Conservation (phyloP, 805 yeast genomes). For the Wickerhamomyces strasburgensis region DNA sequence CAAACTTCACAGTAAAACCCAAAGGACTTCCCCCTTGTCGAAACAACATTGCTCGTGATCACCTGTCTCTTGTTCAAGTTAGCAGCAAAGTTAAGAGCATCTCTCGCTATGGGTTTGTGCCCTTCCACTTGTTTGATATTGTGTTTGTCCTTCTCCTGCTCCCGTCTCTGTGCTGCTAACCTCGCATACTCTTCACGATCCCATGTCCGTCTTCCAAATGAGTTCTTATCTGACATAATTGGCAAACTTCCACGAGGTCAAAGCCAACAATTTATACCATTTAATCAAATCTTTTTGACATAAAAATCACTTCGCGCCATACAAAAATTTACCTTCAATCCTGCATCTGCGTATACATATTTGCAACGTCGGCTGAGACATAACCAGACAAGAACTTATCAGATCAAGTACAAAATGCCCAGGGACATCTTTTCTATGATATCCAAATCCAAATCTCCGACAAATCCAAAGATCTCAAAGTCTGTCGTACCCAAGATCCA, state of each 20-base stretch:
- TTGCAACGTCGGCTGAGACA: too few relatives aligned
- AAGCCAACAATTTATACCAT: neutral
- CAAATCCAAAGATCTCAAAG: neutral
- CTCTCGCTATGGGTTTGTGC: slow-evolving; percentile 12
- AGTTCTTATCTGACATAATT: slow-evolving; percentile 8
- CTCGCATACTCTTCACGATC: slow-evolving; percentile 58
- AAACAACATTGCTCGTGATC: slow-evolving; percentile 26
- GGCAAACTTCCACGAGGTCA: neutral
- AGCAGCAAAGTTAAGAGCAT: slow-evolving; percentile 20
- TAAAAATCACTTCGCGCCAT: neutral
- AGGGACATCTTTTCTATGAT: slow-evolving; percentile 14
- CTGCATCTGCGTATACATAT: too few relatives aligned
- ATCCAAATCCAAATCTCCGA: slow-evolving; percentile 7
- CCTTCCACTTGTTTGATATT: slow-evolving; percentile 10
- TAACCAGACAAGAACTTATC: too few relatives aligned
- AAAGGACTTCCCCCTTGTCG: slow-evolving; percentile 52
- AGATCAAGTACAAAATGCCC: slow-evolving; percentile 5
- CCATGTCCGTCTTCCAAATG: slow-evolving; percentile 68
- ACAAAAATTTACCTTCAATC: neutral
- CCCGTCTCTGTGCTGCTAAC: slow-evolving; percentile 33
- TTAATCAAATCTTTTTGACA: neutral
- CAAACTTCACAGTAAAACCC: slow-evolving; percentile 87
- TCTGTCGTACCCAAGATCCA: slow-evolving; percentile 2
- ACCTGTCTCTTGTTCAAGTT: slow-evolving; percentile 32
- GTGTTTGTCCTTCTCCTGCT: slow-evolving; percentile 15